Evolutionary conservation across 441 rosid genomes (phyloP), one percentile per base, ranked within the genome.

Genomic region (Eruca vesicaria): DNA sequence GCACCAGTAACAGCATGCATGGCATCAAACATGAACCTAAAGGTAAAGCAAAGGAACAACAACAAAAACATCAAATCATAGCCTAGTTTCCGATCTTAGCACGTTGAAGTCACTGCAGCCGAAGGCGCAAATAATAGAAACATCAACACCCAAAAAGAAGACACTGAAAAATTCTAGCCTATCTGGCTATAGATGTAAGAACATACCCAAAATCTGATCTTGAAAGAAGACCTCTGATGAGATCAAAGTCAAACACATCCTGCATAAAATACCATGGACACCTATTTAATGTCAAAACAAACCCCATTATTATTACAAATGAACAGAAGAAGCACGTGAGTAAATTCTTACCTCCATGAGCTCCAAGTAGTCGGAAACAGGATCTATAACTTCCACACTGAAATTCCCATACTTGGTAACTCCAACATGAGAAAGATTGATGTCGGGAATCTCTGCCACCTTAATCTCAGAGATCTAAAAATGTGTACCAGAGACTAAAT

Each of bases 1-100:
- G 98, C 96, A 82, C 97, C 98, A 52, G 97, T 86, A 74, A 96
- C 97, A 67, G 99, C 99, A 84, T 90, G 96, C 97, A 96, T 96
- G 75, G 98, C 98, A 84, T 93, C 99, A 78, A 89, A 93, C 74
- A 74, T 82, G 72, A 91, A 93, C 87, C 98, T 93, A 72, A 73
- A 79, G 21, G 78, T 59, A 36, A 63, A 43, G 36, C n/a, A 55
- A 55, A 55, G 68, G 16, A 63, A 58, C 36, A 66, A 18, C 21
- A 48, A 76, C 29, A 58, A 18, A 43, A 66, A 63, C 38, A 80
- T 38, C 28, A 76, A 10, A 60, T 66, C 70, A 68, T 63, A 69
- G 55, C 45, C 74, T 55, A 35, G 56, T 63, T 45, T 57, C 15
- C 4, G 45, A 9, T 68, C 63, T 67, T 63, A 78, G 63, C 69